Conservation (phyloP, 352 stramenopile genomes). For the Phytophthora hybrid region DNA sequence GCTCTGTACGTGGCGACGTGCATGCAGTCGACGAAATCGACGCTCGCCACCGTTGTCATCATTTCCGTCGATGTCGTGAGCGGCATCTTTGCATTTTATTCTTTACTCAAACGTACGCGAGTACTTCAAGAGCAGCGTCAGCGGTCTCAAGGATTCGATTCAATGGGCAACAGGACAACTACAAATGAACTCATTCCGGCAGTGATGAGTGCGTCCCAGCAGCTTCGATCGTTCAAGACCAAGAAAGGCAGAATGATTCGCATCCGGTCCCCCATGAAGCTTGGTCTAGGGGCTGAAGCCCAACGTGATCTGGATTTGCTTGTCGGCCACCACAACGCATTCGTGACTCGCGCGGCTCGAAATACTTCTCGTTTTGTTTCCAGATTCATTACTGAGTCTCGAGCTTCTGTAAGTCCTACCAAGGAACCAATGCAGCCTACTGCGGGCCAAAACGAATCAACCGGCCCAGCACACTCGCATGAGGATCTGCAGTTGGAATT, state of each 20-base stretch:
- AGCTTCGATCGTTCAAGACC: slow-evolving; percentile 7
- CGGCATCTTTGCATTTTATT: slow-evolving; percentile 5
- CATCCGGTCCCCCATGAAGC: slow-evolving; percentile 13
- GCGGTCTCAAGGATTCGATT: neutral
- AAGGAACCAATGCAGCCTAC: neutral
- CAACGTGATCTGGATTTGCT: slow-evolving; percentile 21
- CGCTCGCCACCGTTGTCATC: slow-evolving; percentile 20
- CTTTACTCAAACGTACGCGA: neutral
- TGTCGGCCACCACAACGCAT: slow-evolving; percentile 1
- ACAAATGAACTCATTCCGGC: slow-evolving; percentile 1
- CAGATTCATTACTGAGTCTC: neutral
- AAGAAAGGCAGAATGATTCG: slow-evolving; percentile 11
- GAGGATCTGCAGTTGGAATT: slow-evolving; percentile 8
- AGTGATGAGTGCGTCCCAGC: neutral
- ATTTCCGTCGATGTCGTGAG: slow-evolving; percentile 28
- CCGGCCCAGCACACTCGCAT: neutral
- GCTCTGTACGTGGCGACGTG: too few species aligned
- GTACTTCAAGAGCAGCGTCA: slow-evolving; percentile 1
- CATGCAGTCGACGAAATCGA: slow-evolving; percentile 34
- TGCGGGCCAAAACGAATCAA: neutral
- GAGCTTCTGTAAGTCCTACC: neutral
- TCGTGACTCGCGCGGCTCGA: neutral
- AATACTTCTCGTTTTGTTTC: neutral
- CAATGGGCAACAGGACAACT: neutral
- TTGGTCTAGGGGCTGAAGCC: neutral